Conservation (phyloP, 352 stramenopile genomes). For the Globisporangium spinosum region DNA sequence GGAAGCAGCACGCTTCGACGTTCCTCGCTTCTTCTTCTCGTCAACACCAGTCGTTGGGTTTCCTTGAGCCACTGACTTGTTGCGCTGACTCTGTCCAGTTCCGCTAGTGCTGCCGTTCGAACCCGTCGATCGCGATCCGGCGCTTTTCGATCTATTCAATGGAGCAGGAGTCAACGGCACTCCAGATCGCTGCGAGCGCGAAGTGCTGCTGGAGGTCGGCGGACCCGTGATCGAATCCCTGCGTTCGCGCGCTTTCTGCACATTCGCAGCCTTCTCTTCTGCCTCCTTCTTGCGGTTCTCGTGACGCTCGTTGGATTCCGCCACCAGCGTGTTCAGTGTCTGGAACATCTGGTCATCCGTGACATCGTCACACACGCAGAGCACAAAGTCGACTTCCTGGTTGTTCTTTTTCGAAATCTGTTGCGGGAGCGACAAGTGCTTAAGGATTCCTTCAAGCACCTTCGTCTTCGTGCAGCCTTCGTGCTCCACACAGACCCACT, state of each 20-base stretch:
- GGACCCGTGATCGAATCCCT: slow-evolving; percentile 21
- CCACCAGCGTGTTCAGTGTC: slow-evolving; percentile 71
- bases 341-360: slow-evolving; percentile 91
- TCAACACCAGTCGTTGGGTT: slow-evolving; percentile 1
- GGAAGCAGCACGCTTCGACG: slow-evolving; percentile 3
- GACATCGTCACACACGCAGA: slow-evolving; percentile 87
- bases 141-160: slow-evolving; percentile 18
- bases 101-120: neutral
- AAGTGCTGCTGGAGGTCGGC: slow-evolving; percentile 2
- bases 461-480: slow-evolving; percentile 76
- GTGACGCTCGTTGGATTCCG: slow-evolving; percentile 71
- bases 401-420: slow-evolving; percentile 65
- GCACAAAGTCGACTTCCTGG: slow-evolving; percentile 82
- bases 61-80: neutral
- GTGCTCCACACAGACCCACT: slow-evolving; percentile 79
- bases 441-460: slow-evolving; percentile 71
- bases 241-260: slow-evolving; percentile 29
- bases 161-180: neutral
- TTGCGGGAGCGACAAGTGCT: slow-evolving; percentile 60
- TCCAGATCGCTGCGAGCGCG: slow-evolving; percentile 10
- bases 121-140: slow-evolving; percentile 6
- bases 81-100: slow-evolving; percentile 1
- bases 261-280: slow-evolving; percentile 24
- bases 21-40: neutral
- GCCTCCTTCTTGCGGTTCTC: slow-evolving; percentile 43